Base-by-base conservation (phyloP, 1,284 basidiomycete genomes). In the Sparassis latifolia region DNA sequence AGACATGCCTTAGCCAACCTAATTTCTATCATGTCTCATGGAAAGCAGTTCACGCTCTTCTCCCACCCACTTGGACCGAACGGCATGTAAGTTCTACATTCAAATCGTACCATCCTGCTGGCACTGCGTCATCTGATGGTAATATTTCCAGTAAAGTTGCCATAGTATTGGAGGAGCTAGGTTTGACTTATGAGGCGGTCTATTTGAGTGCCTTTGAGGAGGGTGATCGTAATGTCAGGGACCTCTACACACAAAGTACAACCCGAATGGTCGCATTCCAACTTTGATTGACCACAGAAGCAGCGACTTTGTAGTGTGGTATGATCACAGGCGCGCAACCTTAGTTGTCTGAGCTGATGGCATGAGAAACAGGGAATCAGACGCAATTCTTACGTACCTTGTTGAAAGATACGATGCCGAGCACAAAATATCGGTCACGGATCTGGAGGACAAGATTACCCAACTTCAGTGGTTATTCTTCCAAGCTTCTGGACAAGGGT, bases 361-460 rank as follows among this genome's bases (percentile, higher is more conserved):
- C 2, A 33, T 2, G 5, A n/a, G 29, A 46, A 60, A 20, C 43
- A 68, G 66, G 63, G 68, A 70, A 51, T 63, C 61, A 5, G 59
- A 62, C 43, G 69, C 68, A 10, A 66, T 67, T 55, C 42, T 70
- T 3, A 32, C 50, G 5, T 70, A 69, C 59, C 56, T 69, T 20
- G 60, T 61, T 40, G 59, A 62, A 33, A 62, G 58, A 44, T 69
- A 59, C 43, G 58, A 59, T 50, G 43, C 47, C 5, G 53, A 51
- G 42, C 51, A 52, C 49, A 59, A 55, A 55, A 47, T 69, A 46
- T 57, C 58, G 10, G 60, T 62, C 10, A 51, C 58, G 31, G 53
- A 50, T 5, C 37, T 48, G 12, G 57, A 64, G 44, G 58, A 57
- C 2, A 54, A 58, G 35, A 45, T 53, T 27, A 46, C 55, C 33